Conservation (phyloP, 2,329 filamentous ascomycete genomes). For the Coniochaeta sp. region DNA sequence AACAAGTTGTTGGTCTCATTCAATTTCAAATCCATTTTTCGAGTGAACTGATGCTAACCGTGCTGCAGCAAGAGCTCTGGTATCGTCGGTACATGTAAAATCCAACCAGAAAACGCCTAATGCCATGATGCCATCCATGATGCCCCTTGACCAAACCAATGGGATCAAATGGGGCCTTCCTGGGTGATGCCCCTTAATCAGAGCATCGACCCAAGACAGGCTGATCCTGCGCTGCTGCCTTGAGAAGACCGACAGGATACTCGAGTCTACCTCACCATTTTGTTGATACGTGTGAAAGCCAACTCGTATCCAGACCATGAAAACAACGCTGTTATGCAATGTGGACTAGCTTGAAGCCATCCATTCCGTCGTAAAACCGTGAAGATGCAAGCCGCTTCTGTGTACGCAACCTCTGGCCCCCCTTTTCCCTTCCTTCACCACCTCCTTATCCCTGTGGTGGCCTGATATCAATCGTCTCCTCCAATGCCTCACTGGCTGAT, state of each 20-base stretch:
- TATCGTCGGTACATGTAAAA: neutral
- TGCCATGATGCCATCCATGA: neutral
- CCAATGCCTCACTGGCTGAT: neutral
- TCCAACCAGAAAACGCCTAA: neutral
- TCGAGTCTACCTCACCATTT: neutral
- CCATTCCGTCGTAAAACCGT: neutral
- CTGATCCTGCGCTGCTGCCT: neutral
- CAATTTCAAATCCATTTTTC: neutral
- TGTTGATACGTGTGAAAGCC: neutral
- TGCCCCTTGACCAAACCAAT: neutral
- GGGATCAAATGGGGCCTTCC: neutral
- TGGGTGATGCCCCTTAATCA: neutral
- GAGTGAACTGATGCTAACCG: neutral
- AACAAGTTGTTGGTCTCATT: neutral
- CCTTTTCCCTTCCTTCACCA: too few species aligned
- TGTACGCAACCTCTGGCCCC: too few species aligned
- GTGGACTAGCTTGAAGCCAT: neutral
- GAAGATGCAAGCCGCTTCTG: neutral
- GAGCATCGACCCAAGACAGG: neutral
- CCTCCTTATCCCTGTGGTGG: neutral
- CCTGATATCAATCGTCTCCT: neutral
- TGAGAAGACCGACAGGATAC: neutral
- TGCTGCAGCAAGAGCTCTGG: neutral
- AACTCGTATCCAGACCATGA: neutral
- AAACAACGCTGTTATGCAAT: neutral